These are phyloP conservation scores for Suillus spraguei DNA, from an alignment of 768 basidiomycete genomes.

Conservation along the genomic window DNA sequence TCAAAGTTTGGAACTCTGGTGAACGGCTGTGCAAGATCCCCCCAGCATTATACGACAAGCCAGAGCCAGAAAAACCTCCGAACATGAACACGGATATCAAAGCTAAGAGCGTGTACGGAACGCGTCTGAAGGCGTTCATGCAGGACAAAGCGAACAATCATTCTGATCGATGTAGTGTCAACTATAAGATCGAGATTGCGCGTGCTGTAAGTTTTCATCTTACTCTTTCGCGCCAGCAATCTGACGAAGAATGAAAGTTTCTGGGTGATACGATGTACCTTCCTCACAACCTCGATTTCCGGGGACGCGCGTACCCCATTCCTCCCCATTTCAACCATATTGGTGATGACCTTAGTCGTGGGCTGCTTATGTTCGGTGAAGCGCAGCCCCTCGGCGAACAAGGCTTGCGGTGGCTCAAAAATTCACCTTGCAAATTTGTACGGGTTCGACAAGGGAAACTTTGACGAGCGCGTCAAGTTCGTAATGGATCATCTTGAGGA, in stretches of 20 bases:
- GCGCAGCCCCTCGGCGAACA: constrained; percentile 77
- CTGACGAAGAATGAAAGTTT: constrained; percentile 52
- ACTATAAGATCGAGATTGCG: constrained; percentile 97
- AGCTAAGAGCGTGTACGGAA: constrained; percentile 55
- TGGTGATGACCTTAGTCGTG: constrained; percentile 91
- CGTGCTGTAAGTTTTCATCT: constrained; percentile 62
- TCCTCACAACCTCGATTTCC: constrained; percentile 97
- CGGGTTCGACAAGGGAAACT: constrained; percentile 93
- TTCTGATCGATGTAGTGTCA: constrained; percentile 89
- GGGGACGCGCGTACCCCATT: constrained; percentile 95
- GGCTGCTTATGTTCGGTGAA: constrained; percentile 83
- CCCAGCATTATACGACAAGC: constrained; percentile 62
- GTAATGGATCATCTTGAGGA: constrained; percentile 72
- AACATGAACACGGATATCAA: constrained; percentile 54
- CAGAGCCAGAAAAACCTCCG: constrained; percentile 57
- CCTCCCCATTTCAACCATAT: constrained; percentile 96
- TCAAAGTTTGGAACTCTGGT: constrained; percentile 87
- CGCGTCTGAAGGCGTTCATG: constrained; percentile 54
- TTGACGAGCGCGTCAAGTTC: constrained; percentile 88
- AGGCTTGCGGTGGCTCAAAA: constrained; percentile 92
- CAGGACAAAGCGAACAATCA: constrained; percentile 79
- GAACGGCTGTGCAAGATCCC: constrained; percentile 84
- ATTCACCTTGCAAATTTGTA: constrained; percentile 93
- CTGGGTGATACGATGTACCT: constrained; percentile 86
- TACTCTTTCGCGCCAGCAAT: constrained; percentile 4